Percentiles rank a stretch among this genome's conserved stretches.
phyloP scores from a whole-genome alignment of 176 grass and related monocot genomes.

The Aegilops sharonensis region DNA sequence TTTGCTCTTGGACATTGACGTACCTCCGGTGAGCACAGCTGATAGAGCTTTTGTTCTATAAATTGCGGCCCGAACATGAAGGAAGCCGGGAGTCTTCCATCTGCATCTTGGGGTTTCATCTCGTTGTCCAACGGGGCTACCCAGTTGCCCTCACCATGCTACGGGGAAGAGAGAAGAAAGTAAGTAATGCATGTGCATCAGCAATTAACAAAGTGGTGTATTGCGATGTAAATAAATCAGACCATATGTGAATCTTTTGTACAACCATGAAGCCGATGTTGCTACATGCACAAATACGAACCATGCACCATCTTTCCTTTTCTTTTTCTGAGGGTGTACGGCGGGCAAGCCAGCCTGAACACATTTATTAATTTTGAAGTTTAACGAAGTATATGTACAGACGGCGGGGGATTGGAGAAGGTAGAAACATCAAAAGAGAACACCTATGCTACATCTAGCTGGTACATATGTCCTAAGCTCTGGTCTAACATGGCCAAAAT shows the following conservation, averaged over 20 bases:
- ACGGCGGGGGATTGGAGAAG: too few species aligned
- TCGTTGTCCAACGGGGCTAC: not conserved
- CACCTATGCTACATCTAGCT: too few species aligned
- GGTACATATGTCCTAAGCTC: not conserved
- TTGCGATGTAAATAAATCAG: not conserved
- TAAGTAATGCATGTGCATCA: not conserved
- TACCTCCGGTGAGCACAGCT: constrained; percentile 19
- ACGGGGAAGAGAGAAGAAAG: not conserved
- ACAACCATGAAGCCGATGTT: not conserved
- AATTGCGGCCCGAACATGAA: constrained; percentile 22
- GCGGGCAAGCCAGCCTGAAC: too few species aligned
- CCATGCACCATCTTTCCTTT: not conserved
- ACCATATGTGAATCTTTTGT: not conserved
- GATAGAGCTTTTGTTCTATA: not conserved
- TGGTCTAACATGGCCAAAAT: not conserved
- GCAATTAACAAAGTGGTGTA: not conserved
- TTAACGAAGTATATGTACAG: too few species aligned
- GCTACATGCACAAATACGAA: not conserved
- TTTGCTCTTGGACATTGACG: not conserved
- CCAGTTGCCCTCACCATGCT: not conserved
- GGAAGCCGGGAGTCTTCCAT: constrained; percentile 11
- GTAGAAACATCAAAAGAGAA: too few species aligned
- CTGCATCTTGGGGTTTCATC: constrained; percentile 20
- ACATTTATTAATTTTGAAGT: too few species aligned
- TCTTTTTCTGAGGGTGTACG: too few species aligned